Base-by-base conservation (phyloP, 2,329 filamentous ascomycete genomes). In the Conoideocrella luteorostrata region DNA sequence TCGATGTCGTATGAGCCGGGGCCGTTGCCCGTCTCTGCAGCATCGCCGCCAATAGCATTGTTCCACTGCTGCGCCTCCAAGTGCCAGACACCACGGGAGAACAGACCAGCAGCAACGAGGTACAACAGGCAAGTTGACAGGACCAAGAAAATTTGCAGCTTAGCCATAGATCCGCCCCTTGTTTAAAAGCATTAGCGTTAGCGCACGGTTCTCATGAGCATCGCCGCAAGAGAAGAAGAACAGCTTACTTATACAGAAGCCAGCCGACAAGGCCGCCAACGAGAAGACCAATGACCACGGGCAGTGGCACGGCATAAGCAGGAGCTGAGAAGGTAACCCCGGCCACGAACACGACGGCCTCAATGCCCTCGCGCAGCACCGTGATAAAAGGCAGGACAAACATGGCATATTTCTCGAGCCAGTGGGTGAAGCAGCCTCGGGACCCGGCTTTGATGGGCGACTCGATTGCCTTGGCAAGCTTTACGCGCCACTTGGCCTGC, bases 381-480 rank as follows among this genome's bases (percentile, higher is more conserved):
- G 88, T 95, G 59, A 95, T 74, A 64, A 95, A 94, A 1, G 89
- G 89, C 43, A 95, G 69, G 36, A 87, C 64, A 61, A 94, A 93
- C 84, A 95, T 88, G 57, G 82, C 80, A 58, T 95, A 93, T 62
- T 86, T 88, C 62, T 90, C 83, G 17, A 72, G 65, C 67, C 78
- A 86, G 44, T 69, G 65, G 64, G 84, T 84, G 49, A 89, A 40
- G 56, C 69, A 67, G 20, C 58, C 58, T 3, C 58, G 59, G 13
- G 66, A 66, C 12, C 75, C 69, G 13, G 74, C 69, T 32, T 60
- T 61, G 46, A 70, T 50, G 10, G 72, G 68, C 1, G 57, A 60
- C 52, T 86, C 79, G 23, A 93, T 65, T 3, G 85, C 79, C 54
- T 77, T 78, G 15, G 82, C 78, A 20, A 95, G 78, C 76, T 93